Evolutionary conservation across 176 grass and related monocot genomes (phyloP), one percentile per base, ranked within the genome.

Genomic region (Cenchrus fungigraminus): DNA sequence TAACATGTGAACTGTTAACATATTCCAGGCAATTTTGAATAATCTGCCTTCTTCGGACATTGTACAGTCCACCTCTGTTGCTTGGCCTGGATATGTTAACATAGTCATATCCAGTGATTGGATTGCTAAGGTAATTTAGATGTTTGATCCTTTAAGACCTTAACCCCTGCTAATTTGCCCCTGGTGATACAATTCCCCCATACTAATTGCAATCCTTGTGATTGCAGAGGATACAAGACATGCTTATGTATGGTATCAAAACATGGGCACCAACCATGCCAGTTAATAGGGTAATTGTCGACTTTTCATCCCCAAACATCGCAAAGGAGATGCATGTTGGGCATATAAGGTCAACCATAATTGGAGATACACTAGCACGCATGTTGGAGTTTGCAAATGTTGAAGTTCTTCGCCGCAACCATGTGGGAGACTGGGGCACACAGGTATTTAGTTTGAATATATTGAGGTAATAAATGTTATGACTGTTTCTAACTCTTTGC

Each of bases 241-340:
- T 93, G 91, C 57, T 93, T 57, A 51, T 84, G 46, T 42, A 89
- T 84, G 92, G 89, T 32, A 89, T 94, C 46, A 76, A 87, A 77
- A 82, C 73, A 25, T 94, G 92, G 92, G 92, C 92, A 70, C 92
- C 92, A 28, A 73, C 83, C 22, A 51, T 94, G 43, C 78, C 79
- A 14, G 80, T 91, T 40, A 75, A 58, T 37, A 86, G 50, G 58
- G 88, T 68, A 68, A 17, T 69, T 1, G 8, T 69, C 29, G 91
- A 92, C 44, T 92, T 92, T 44, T 92, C 91, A 16, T 92, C 91
- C 52, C 91, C 91, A 16, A 92, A 89, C 71, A 89, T 92, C 56
- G 91, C 91, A 59, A 92, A 92, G 62, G 91, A 92, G 86, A 89
- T 89, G 91, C 87, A 92, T 64, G 91, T 92, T 65, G 91, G 91